Percentiles rank a stretch among this genome's conserved stretches.
phyloP scores from a whole-genome alignment of 306 rosid genomes.

The Hippophae tibetana region DNA sequence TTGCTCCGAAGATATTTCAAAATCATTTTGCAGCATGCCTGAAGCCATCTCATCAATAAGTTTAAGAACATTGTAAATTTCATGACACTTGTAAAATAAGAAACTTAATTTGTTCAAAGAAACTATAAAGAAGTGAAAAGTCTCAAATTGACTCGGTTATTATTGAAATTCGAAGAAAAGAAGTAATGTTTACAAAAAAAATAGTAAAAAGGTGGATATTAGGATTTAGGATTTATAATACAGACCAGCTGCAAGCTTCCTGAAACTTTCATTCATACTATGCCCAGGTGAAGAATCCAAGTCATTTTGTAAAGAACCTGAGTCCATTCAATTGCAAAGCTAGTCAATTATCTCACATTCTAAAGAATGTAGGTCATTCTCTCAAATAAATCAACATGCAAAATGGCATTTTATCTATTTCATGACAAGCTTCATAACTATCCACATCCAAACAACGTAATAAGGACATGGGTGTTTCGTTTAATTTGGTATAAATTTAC shows the following conservation, averaged over 20 bases:
- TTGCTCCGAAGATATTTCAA: constrained; percentile 58
- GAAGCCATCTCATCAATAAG: constrained; percentile 17
- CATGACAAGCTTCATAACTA: no score
- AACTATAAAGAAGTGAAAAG: not conserved
- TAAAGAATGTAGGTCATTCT: not conserved
- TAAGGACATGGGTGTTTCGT: no score
- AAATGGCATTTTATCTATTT: not conserved
- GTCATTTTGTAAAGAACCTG: constrained; percentile 28
- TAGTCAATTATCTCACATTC: not conserved
- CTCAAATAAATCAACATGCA: not conserved
- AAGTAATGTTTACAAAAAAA: not conserved
- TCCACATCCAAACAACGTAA: no score
- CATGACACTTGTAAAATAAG: not conserved
- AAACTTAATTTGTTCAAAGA: not conserved
- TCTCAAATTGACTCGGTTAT: not conserved
- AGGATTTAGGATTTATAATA: not conserved
- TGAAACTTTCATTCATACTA: constrained; percentile 37
- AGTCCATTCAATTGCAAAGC: not conserved
- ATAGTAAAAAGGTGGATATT: not conserved
- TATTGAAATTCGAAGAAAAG: not conserved
- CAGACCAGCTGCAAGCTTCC: constrained; percentile 36
- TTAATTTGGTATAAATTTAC: no score
- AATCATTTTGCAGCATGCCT: constrained; percentile 66
- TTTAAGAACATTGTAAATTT: constrained; percentile 3
- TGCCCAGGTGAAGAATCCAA: constrained; percentile 26